These are phyloP conservation scores for Echinochloa phyllopogon DNA, from an alignment of 176 grass and related monocot genomes.

Conservation along the genomic window DNA sequence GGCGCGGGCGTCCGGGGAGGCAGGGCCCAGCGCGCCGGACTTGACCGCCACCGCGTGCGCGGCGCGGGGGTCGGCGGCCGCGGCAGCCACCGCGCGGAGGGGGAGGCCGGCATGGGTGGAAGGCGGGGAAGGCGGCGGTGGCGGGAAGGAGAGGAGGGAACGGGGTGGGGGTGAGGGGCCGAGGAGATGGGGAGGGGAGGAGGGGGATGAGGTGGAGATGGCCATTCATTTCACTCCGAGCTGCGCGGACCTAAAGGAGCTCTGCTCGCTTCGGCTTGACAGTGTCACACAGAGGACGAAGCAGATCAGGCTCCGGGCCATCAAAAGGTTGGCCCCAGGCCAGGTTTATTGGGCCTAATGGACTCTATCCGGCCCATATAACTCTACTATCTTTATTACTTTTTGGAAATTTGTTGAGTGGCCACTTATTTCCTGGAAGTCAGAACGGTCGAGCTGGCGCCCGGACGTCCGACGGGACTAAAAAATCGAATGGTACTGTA, in stretches of 20 bases:
- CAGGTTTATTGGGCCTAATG: no score
- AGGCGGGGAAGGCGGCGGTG: neutral
- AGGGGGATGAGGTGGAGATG: slow-evolving; percentile 52
- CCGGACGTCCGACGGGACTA: no score
- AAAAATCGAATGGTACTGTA: no score
- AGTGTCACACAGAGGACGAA: no score
- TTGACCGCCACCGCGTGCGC: slow-evolving; percentile 45
- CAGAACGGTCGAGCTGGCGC: no score
- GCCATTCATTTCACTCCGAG: slow-evolving; percentile 59
- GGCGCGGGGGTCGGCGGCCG: slow-evolving; percentile 47
- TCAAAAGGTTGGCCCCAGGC: no score
- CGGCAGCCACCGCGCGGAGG: neutral
- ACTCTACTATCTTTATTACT: no score
- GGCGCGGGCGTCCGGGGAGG: slow-evolving; percentile 17
- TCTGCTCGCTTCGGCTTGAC: neutral
- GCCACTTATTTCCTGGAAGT: no score
- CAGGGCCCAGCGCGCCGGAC: slow-evolving; percentile 26
- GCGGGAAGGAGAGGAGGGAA: slow-evolving; percentile 31
- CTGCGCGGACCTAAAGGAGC: neutral
- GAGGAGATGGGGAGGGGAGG: neutral
- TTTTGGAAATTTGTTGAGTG: no score
- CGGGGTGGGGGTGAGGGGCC: neutral
- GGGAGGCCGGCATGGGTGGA: neutral
- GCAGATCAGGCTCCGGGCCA: no score
- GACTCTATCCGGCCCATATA: no score